Base-by-base conservation (phyloP, 345 rosid species). In the Barbarea vulgaris region DNA sequence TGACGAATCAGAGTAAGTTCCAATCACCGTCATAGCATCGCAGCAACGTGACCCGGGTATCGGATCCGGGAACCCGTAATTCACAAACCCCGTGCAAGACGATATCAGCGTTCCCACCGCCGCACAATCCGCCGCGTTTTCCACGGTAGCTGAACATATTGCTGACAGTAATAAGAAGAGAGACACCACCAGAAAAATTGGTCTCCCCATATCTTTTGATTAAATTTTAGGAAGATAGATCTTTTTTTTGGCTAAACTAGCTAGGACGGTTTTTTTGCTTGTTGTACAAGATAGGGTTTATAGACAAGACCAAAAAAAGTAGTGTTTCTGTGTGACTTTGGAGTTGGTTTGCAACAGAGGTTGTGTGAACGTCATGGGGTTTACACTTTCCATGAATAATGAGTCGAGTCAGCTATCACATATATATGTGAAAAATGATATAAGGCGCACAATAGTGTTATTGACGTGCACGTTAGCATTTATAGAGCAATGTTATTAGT, bases 11-110 rank as follows among this genome's bases (percentile, higher is more conserved):
- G 85, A 76, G 19, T 81, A 61, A 58, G 78, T 72, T 64, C 77
- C 66, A 15, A 89, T 67, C 46, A 75, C 73, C 1, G 47, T 67
- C 77, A 85, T 75, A 19, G 87, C 86, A 5, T 84, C 89, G 36
- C 91, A 89, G 79, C 91, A 83, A 1, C 83, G 80, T 0, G 88
- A 77, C 1, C 90, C 86, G 0, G 86, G 91, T 57, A 70, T 50
- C 0, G 94, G 94, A 55, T 87, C 87, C 4, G 91, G 89, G 8
- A 81, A 73, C 2, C 87, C 90, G 51, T 76, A 61, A 11, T 78
- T 70, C 64, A 87, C 88, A 77, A 77, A 89, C 53, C 61, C 50
- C 7, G 87, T 76, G 80, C 90, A 84, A n/a, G 83, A 63, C 1
- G 84, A 79, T 11, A 87, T 10, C n/a, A 85, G 69, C 1, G 81